phyloP scores from a whole-genome alignment of 345 rosid species.

The Sonneratia alba region DNA sequence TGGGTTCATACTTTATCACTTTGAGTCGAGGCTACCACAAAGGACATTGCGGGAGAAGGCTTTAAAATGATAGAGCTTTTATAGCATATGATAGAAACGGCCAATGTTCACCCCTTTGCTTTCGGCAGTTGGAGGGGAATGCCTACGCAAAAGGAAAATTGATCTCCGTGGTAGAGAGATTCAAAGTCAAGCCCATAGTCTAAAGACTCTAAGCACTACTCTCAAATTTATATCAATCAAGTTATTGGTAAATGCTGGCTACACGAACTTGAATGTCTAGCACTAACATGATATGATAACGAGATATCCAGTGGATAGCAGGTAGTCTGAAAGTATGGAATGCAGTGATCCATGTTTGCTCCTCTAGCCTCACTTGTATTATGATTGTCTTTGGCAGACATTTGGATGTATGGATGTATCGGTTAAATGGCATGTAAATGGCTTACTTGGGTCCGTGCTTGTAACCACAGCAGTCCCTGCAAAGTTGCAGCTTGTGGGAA shows the following conservation, averaged over 20 bases:
- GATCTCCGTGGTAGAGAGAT: neutral
- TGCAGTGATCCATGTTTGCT: too few species aligned
- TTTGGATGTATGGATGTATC: conserved; percentile 62
- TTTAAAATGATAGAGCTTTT: conserved; percentile 1
- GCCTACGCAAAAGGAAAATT: neutral
- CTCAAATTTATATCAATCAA: too few species aligned
- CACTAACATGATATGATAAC: too few species aligned
- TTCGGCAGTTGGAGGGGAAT: neutral
- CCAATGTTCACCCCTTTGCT: neutral
- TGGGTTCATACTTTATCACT: too few species aligned
- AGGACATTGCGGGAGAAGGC: neutral
- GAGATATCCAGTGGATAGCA: too few species aligned
- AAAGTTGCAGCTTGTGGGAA: conserved; percentile 72
- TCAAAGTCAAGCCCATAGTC: neutral
- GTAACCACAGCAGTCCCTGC: conserved; percentile 71
- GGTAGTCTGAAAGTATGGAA: too few species aligned
- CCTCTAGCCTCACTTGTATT: conserved; percentile 58
- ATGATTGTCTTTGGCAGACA: conserved; percentile 64
- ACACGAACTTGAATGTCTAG: too few species aligned
- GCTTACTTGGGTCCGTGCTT: conserved; percentile 82
- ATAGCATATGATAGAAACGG: neutral
- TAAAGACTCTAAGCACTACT: too few species aligned
- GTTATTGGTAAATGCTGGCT: too few species aligned
- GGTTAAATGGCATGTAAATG: conserved; percentile 42
- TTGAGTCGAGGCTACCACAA: neutral